These are phyloP conservation scores for Casuarina cunninghamiana DNA, from an alignment of 306 rosid genomes.

Conservation along the genomic window DNA sequence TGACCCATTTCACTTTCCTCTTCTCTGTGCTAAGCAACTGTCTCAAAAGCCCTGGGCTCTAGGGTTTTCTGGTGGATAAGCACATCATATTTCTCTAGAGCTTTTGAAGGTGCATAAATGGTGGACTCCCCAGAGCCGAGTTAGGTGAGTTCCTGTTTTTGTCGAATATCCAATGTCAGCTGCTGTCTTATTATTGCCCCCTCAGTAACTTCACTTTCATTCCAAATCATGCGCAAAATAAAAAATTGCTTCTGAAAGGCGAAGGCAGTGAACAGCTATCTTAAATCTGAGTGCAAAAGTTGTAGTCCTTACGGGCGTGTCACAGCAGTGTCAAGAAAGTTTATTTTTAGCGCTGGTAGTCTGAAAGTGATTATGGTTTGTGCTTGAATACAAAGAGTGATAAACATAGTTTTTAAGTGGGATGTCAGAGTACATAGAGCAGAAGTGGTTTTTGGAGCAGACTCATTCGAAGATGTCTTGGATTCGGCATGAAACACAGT, in stretches of 20 bases:
- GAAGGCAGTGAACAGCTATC: constrained; percentile 13
- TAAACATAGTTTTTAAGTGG: constrained; percentile 27
- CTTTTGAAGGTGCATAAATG: constrained; percentile 25
- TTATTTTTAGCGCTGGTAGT: constrained; percentile 22
- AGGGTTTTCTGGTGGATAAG: constrained; percentile 33
- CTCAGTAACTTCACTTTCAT: constrained; percentile 19
- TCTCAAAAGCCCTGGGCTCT: constrained; percentile 28
- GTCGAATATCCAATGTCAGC: not conserved
- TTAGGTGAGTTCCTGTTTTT: constrained; percentile 48
- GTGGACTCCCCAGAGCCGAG: constrained; percentile 32
- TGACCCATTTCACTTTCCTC: constrained; percentile 42
- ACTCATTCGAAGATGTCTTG: constrained; percentile 79
- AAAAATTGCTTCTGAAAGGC: constrained; percentile 1
- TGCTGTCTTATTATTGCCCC: constrained; percentile 16
- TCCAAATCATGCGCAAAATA: constrained; percentile 22
- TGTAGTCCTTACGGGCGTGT: constrained; percentile 16
- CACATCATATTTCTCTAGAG: not conserved
- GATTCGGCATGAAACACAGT: constrained; percentile 59
- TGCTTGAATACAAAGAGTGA: constrained; percentile 35
- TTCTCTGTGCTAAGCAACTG: constrained; percentile 13
- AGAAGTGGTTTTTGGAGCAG: constrained; percentile 46
- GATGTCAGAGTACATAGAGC: constrained; percentile 44
- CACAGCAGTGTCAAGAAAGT: constrained; percentile 12
- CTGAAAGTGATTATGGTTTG: constrained; percentile 37
- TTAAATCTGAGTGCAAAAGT: constrained; percentile 26